Conservation (phyloP, 768 basidiomycete species). For the Termitomyces sp. region DNA sequence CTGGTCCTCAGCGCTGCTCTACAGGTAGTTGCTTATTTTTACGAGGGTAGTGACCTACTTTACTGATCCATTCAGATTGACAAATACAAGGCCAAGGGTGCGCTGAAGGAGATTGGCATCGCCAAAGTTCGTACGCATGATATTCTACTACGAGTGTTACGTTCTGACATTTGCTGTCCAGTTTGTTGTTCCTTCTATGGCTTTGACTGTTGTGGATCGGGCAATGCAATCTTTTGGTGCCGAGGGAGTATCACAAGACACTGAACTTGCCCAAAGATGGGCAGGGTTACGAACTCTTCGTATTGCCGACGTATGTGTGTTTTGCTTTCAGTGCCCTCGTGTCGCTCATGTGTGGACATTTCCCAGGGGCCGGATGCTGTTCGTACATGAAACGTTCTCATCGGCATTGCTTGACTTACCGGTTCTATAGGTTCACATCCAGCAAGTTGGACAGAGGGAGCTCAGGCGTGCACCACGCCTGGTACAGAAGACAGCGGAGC, state of each 20-base stretch:
- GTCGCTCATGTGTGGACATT: background rate
- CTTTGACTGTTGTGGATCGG: constrained; percentile 83
- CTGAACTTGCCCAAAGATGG: constrained; percentile 71
- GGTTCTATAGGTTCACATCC: constrained; percentile 71
- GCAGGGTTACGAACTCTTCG: constrained; percentile 83
- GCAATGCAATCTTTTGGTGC: constrained; percentile 95
- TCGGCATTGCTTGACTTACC: constrained; percentile 13
- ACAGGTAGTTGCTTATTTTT: constrained; percentile 41
- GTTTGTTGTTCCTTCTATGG: constrained; percentile 95
- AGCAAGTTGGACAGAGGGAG: constrained; percentile 90
- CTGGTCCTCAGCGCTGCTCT: constrained; percentile 90
- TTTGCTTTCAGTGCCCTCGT: constrained; percentile 1
- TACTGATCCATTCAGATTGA: constrained; percentile 58
- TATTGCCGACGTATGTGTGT: constrained; percentile 67
- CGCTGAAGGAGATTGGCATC: constrained; percentile 95
- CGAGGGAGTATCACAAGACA: constrained; percentile 93
- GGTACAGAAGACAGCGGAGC: constrained; percentile 44
- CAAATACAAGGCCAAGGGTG: constrained; percentile 85
- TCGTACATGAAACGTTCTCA: constrained; percentile 16
- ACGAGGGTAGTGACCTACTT: background rate
- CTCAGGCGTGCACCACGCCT: constrained; percentile 70
- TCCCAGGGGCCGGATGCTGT: constrained; percentile 75
- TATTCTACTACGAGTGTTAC: background rate
- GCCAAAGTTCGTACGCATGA: constrained; percentile 63
- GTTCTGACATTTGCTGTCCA: constrained; percentile 22